phyloP scores from a whole-genome alignment of 2,329 filamentous ascomycete species.

The Claviceps pazoutovae region DNA sequence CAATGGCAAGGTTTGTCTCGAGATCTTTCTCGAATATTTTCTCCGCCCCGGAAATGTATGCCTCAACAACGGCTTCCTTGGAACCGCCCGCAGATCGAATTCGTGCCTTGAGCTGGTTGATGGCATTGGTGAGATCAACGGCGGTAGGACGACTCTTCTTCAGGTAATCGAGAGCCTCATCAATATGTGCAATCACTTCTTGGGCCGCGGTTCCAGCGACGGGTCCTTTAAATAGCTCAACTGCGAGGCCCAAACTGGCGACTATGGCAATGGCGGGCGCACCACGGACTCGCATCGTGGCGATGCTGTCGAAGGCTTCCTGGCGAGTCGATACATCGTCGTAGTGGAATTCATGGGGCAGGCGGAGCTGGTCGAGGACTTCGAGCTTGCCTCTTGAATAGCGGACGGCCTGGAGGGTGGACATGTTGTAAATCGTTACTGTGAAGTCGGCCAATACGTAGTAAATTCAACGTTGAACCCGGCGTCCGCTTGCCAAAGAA shows the following conservation, averaged over 20 bases:
- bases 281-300: slow-evolving; percentile 61
- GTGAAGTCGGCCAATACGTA: too few species aligned
- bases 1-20: slow-evolving; percentile 75
- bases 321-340: slow-evolving; percentile 55
- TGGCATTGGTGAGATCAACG: slow-evolving; percentile 86
- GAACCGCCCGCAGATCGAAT: slow-evolving; percentile 36
- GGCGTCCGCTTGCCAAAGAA: slow-evolving; percentile 10
- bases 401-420: slow-evolving; percentile 61
- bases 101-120: slow-evolving; percentile 58
- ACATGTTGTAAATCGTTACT: slow-evolving; percentile 23
- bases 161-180: slow-evolving; percentile 69
- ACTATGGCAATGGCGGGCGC: slow-evolving; percentile 97
- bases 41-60: slow-evolving; percentile 71
- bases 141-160: slow-evolving; percentile 84
- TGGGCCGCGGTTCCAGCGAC: slow-evolving; percentile 28
- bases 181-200: slow-evolving; percentile 57
- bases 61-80: slow-evolving; percentile 42
- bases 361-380: slow-evolving; percentile 70
- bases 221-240: slow-evolving; percentile 55
- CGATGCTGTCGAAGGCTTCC: slow-evolving; percentile 72
- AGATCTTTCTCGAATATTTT: slow-evolving; percentile 79
- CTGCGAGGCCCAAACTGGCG: slow-evolving; percentile 76
- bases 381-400: slow-evolving; percentile 59
- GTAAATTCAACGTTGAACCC: too few species aligned
- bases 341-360: slow-evolving; percentile 70